Evolutionary conservation across 2,329 filamentous ascomycete species (phyloP), one percentile per base, ranked within the genome.

Genomic region (Amauroascus niger): DNA sequence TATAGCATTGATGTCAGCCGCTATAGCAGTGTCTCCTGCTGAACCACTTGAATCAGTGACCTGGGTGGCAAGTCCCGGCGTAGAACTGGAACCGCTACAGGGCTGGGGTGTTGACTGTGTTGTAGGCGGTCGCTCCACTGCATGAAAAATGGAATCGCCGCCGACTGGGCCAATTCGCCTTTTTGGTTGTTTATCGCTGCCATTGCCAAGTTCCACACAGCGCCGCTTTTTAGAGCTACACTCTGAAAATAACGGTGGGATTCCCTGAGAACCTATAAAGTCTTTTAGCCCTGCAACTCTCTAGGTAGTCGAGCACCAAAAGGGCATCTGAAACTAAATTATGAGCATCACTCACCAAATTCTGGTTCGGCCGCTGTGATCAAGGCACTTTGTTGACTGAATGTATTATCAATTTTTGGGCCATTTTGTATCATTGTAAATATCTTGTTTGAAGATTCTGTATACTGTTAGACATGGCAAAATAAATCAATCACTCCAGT

Each of bases 131-230:
- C 40, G 16, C 40, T 44, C 40, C 14, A 44, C 40, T 44, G 40
- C 40, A 14, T 22, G 40, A 4, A 44, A 26, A 44, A 44, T 22
- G 40, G 40, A 22, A 44, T 14, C 40, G 14, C 40, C 20, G 18
- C 43, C 18, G 43, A 45, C 22, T 20, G 22, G 14, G 22, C 9
- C 2, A 14, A 45, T 45, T 45, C 13, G 43, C 22, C 43, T 45
- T 4, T 22, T 45, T 45, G 43, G 22, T 22, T 22, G 13, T 45
- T 28, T 22, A 28, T 45, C 43, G 18, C 28, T 45, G 43, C 13
- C 43, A 18, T 26, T 22, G 22, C 43, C 43, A 45, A 45, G 13
- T 45, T 45, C 43, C 43, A 45, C 43, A 45, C 5, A 45, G 43
- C 8, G 22, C 22, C 3, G 43, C 43, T 45, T 45, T 28, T 28